A percentile compares a stretch with the other conserved stretches of the same genome.
phyloP scores from a whole-genome alignment of 1,284 basidiomycete species.

The Cystobasidium slooffiae region DNA sequence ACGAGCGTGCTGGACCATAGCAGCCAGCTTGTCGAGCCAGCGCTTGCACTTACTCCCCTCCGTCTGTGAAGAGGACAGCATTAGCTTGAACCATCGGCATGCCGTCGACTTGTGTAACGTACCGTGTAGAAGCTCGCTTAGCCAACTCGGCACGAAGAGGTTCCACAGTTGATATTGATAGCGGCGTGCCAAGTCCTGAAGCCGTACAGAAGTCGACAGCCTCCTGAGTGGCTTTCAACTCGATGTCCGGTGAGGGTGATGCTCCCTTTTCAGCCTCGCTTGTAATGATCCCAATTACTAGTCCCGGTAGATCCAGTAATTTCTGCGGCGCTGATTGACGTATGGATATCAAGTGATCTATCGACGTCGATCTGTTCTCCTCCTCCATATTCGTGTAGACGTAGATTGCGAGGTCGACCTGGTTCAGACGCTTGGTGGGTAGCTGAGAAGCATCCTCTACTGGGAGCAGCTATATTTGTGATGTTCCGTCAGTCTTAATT shows the following conservation, averaged over 20 bases:
- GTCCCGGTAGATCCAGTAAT: slow-evolving; percentile 13
- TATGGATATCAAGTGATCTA: slow-evolving; percentile 13
- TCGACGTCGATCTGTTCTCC: background rate
- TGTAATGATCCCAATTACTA: background rate
- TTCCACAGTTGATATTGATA: background rate
- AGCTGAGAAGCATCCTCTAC: slow-evolving; percentile 24
- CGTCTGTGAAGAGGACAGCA: background rate
- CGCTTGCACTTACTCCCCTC: background rate
- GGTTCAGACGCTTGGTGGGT: background rate
- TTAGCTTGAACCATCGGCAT: background rate
- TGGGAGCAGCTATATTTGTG: slow-evolving; percentile 11
- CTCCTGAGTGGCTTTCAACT: background rate
- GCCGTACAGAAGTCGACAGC: slow-evolving; percentile 26
- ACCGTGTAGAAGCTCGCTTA: background rate
- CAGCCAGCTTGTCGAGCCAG: slow-evolving; percentile 17
- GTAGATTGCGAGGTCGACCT: slow-evolving; percentile 34
- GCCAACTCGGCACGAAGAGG: slow-evolving; percentile 1
- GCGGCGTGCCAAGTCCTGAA: background rate
- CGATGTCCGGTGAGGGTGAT: too few relatives aligned
- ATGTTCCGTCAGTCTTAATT: background rate
- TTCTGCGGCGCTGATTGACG: slow-evolving; percentile 25
- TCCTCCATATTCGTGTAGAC: slow-evolving; percentile 2
- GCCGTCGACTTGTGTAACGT: background rate
- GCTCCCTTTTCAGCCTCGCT: background rate
- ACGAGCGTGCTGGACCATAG: slow-evolving; percentile 36